Evolutionary conservation across 805 yeast genomes (phyloP), one percentile per base, ranked within the genome.

Genomic region (Spathaspora arborariae): DNA sequence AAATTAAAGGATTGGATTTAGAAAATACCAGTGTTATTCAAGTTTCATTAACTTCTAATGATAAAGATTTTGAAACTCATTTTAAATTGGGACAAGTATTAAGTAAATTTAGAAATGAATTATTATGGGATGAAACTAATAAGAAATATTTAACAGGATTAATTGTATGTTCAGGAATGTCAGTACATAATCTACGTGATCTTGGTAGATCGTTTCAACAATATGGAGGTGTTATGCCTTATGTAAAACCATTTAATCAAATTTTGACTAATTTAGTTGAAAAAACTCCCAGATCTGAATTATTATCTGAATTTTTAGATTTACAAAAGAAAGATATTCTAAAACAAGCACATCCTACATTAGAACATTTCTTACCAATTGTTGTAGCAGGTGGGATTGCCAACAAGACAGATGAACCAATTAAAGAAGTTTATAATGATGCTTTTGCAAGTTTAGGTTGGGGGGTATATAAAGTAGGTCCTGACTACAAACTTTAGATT

Each of bases 141-240:
- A 42, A 56, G 15, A 52, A 51, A 38, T 55, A 64, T 46, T 53
- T 66, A 22, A 55, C 55, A n/a, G 74, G 75, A 3, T 34, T 80
- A 46, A 66, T 87, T 2, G 60, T 87, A 4, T 76, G 81, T 45
- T 84, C 91, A 0, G 96, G 96, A 3, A 84, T 85, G 87, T 73
- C 88, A 5, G 94, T 85, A 19, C 95, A 87, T 63, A 88, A 87
- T 57, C 69, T 87, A 38, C 51, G 80, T 33, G 90, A 85, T 47
- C 41, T 80, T 19, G 69, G 79, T 1, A 20, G 24, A 18, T 51
- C 57, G 2, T 40, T 53, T 33, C 20, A 37, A 5, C 38, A 44
- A 16, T 58, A 58, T 10, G 58, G 57, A 8, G 42, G 37, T 20
- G 51, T 48, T 5, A 60, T 70, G 39, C 78, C 82, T 2, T 85